Evolutionary conservation across 495 filamentous ascomycete genomes (phyloP).

Genomic region (Hyaloscypha variabilis): DNA sequence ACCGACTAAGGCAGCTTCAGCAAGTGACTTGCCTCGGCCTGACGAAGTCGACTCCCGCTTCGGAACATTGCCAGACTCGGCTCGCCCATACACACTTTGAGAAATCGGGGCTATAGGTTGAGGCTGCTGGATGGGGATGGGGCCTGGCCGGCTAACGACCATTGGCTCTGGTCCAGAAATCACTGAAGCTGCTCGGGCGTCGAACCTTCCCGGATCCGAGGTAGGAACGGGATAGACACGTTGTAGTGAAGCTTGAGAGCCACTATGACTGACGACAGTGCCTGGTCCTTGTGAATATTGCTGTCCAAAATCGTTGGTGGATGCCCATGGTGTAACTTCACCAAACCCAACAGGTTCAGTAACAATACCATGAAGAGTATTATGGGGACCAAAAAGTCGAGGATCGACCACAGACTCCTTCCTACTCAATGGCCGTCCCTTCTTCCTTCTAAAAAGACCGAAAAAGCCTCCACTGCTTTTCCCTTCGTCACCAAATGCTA

Average conservation of each 20-base stretch:
- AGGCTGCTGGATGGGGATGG: constrained; percentile 59
- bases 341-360: constrained; percentile 54
- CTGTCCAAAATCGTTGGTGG: constrained; percentile 30
- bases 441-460: constrained; percentile 28
- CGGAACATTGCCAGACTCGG: constrained; percentile 30
- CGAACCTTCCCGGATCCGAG: constrained; percentile 61
- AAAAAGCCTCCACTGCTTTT: constrained; percentile 15
- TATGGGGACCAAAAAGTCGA: constrained; percentile 52
- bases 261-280: constrained; percentile 31
- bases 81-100: constrained; percentile 49
- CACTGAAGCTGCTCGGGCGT: constrained; percentile 46
- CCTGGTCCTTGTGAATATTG: background rate
- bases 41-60: constrained; percentile 36
- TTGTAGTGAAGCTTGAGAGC: constrained; percentile 41
- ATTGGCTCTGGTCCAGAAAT: constrained; percentile 40
- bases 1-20: constrained; percentile 49
- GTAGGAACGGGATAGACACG: constrained; percentile 57
- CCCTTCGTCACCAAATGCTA: constrained; percentile 47
- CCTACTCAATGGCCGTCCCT: constrained; percentile 27
- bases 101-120: constrained; percentile 60
- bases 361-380: constrained; percentile 52
- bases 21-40: constrained; percentile 38
- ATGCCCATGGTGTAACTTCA: constrained; percentile 27
- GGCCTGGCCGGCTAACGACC: constrained; percentile 39
- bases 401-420: constrained; percentile 53